Base-by-base conservation (phyloP, 78 protist genomes). In the Speleostelium caveatum region DNA sequence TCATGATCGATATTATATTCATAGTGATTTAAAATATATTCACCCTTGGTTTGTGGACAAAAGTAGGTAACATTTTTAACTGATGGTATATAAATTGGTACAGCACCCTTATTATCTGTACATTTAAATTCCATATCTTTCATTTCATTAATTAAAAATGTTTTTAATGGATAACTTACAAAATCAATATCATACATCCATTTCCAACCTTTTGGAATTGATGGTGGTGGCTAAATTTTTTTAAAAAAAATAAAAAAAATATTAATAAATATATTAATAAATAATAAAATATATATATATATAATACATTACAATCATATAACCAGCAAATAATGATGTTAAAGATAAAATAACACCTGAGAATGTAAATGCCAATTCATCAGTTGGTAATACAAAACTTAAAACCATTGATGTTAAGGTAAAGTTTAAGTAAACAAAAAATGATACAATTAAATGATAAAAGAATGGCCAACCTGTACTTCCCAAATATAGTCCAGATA, bases 161-260 rank as follows among this genome's bases (percentile, higher is more conserved):
- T 33, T 51, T 73, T 14, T 2, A 71, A 17, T 32, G 91, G 75
- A 35, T 85, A 85, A 30, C 28, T 69, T 1, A 66, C 21, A 28
- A 61, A 33, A 49, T 73, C 69, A n/a, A 85, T 26, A 45, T 85
- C 55, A 16, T 69, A 73, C 55, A 85, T 55, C 92, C 92, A 86
- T 49, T 74, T 74, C 92, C 92, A 86, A 12, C 83, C 74, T 30
- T 74, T 74, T 1, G 92, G 85, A 39, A 86, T 86, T 1, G 66
- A 53, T 4, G 51, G 6, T 45, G 85, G 72, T 35, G 77, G n/a
- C n/a, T n/a, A n/a, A n/a, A n/a, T n/a, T n/a, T n/a, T n/a, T n/a
- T n/a, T n/a, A n/a, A n/a, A n/a, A n/a, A n/a, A n/a, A n/a, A n/a
- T n/a, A n/a, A n/a, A n/a, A n/a, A n/a, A n/a, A 49, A 49, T 49